phyloP scores from a whole-genome alignment of 1,284 basidiomycete genomes.

The Fereydounia khargensis region DNA sequence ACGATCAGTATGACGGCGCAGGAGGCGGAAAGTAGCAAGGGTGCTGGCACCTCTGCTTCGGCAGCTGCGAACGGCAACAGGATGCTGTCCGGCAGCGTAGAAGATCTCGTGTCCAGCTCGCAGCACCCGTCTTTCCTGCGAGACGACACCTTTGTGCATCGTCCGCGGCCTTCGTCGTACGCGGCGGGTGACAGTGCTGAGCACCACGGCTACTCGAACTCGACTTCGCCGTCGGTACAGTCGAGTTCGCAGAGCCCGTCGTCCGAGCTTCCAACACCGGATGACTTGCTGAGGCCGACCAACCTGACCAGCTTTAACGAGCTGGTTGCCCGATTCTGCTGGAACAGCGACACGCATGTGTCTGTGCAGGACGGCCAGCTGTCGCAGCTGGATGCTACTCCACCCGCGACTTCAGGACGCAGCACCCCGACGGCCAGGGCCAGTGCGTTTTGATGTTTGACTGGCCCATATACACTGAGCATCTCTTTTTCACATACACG shows the following conservation, averaged over 20 bases:
- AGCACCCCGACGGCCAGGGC: no score
- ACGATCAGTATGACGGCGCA: conserved; percentile 18
- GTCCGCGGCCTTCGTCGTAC: conserved; percentile 14
- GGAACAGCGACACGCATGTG: conserved; percentile 40
- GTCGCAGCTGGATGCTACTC: no score
- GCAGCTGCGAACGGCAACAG: conserved; percentile 6
- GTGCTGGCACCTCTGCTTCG: conserved; percentile 1
- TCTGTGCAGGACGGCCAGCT: no score
- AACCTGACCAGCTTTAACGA: conserved; percentile 46
- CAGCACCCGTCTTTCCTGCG: conserved; percentile 14
- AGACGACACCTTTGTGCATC: conserved; percentile 14
- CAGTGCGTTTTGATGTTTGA: no score
- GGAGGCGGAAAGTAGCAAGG: background rate
- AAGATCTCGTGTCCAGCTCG: conserved; percentile 10
- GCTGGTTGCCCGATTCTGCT: conserved; percentile 47
- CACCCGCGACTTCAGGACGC: no score
- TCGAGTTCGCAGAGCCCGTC: conserved; percentile 27
- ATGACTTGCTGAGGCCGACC: conserved; percentile 33
- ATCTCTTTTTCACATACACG: no score
- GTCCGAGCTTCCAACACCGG: conserved; percentile 32
- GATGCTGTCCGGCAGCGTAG: conserved; percentile 12
- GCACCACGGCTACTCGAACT: conserved; percentile 24
- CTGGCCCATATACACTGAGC: no score
- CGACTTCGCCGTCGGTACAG: conserved; percentile 11
- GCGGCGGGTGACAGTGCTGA: conserved; percentile 15